Evolutionary conservation across 257 asterid genomes (phyloP).

Genomic region (Nemophila menziesii): DNA sequence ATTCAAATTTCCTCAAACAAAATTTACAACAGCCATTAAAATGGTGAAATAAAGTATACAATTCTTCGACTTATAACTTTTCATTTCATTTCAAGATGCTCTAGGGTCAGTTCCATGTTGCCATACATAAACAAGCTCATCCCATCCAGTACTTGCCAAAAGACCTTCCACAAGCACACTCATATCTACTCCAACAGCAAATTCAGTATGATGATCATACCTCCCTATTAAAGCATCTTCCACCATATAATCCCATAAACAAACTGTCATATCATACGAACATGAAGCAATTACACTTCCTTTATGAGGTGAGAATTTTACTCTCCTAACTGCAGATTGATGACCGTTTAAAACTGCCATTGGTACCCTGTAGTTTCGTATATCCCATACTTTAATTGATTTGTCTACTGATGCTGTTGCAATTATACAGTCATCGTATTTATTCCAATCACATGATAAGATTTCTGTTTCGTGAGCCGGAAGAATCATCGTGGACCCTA

Average conservation of each 20-base stretch:
- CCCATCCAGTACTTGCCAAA: conserved; percentile 97
- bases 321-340: conserved; percentile 86
- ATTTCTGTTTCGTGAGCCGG: conserved; percentile 93
- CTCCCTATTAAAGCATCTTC: conserved; percentile 84
- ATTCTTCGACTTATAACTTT: background rate
- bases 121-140: conserved; percentile 91
- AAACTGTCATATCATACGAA: conserved; percentile 86
- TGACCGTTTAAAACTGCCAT: conserved; percentile 87
- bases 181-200: conserved; percentile 91
- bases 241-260: conserved; percentile 95
- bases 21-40: conserved; percentile 2
- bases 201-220: conserved; percentile 91
- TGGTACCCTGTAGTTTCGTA: conserved; percentile 77
- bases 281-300: conserved; percentile 68
- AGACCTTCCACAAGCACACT: conserved; percentile 94
- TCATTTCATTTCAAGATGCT: conserved; percentile 37
- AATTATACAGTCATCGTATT: conserved; percentile 79
- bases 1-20: conserved; percentile 1
- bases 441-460: conserved; percentile 94
- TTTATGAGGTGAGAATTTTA: conserved; percentile 88
- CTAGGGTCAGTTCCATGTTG: conserved; percentile 96
- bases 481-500: conserved; percentile 94
- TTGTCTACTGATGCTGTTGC: conserved; percentile 94
- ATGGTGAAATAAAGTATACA: background rate
- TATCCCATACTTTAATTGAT: conserved; percentile 91